Base-by-base conservation (phyloP, 1,139 yeast genomes). In the Hansenula lynferdii region DNA sequence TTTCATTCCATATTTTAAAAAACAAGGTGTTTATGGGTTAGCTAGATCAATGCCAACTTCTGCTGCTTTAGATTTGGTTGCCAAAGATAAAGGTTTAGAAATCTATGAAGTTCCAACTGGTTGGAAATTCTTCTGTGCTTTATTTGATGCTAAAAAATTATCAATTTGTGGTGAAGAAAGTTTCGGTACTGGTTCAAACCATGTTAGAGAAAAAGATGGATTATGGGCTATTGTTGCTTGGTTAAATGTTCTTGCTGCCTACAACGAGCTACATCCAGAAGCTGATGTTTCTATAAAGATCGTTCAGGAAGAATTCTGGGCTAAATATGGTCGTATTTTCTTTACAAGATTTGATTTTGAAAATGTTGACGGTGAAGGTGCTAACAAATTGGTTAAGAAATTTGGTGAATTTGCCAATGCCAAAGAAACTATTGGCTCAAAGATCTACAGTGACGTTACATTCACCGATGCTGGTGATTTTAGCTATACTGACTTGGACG, bases 1-100 rank as follows among this genome's bases (percentile, higher is more conserved):
- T 18, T 75, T 75, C 47, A 92, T 92, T 51, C 98, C 98, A 15
- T 92, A 90, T 67, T 92, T 94, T 68, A 72, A 77, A 53, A 77
- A 83, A 54, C 78, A 80, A 46, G 97, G 97, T 33, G 84, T 90
- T 27, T 75, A 84, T 56, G 98, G 98, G 6, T 71, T 92, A 41
- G 98, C 98, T n/a, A 78, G 98, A 60, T 86, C 96, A 14, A 92
- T 92, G 96, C 98, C 98, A 40, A 92, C 98, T 7, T 82, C 95
- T 8, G 89, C 89, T 28, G 98, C 98, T 26, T 75, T 92, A 53
- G 98, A 92, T 58, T 72, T 84, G 43, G 98, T 92, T 24, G 98
- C 96, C 28, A 77, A 79, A 60, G 71, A 71, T 43, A 81, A 87
- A 61, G 82, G 82, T 15, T 69, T 92, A 48, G 67, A 82, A 38